These are phyloP conservation scores for Paramecium caudatum DNA, from an alignment of 73 alveolate species.

Conservation along the genomic window DNA sequence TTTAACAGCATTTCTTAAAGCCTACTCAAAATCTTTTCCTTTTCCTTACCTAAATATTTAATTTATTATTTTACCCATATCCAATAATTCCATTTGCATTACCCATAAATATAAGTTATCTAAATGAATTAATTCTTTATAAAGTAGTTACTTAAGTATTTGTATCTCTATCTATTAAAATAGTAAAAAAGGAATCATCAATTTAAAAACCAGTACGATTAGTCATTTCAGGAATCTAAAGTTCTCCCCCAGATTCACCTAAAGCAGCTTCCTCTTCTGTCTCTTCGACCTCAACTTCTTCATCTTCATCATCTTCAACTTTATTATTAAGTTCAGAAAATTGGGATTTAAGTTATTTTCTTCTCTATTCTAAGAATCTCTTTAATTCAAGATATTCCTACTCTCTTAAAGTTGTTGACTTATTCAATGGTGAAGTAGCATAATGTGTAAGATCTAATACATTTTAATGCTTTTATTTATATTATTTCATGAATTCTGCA, in stretches of 20 bases:
- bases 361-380: neutral
- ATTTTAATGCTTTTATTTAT: neutral
- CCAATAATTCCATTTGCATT: constrained; percentile 86
- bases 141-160: constrained; percentile 84
- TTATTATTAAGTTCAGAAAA: too few relatives aligned
- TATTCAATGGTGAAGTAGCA: neutral
- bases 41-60: constrained; percentile 78
- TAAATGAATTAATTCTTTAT: constrained; percentile 83
- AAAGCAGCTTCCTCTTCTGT: too few relatives aligned
- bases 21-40: constrained; percentile 87
- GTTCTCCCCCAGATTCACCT: neutral
- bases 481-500: neutral
- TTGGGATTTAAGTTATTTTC: neutral
- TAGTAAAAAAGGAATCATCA: constrained; percentile 77
- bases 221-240: neutral
- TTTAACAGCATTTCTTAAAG: constrained; percentile 81
- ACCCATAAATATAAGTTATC: constrained; percentile 86
- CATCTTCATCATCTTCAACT: too few relatives aligned
- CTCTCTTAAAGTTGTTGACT: neutral
- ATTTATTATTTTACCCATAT: constrained; percentile 74
- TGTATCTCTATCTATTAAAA: constrained; percentile 83
- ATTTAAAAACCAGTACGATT: constrained; percentile 70
- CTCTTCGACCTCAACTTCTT: too few relatives aligned
- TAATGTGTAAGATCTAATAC: neutral
- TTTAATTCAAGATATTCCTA: neutral